phyloP scores from a whole-genome alignment of 2,329 filamentous ascomycete genomes.

The Dothistroma septosporum region DNA sequence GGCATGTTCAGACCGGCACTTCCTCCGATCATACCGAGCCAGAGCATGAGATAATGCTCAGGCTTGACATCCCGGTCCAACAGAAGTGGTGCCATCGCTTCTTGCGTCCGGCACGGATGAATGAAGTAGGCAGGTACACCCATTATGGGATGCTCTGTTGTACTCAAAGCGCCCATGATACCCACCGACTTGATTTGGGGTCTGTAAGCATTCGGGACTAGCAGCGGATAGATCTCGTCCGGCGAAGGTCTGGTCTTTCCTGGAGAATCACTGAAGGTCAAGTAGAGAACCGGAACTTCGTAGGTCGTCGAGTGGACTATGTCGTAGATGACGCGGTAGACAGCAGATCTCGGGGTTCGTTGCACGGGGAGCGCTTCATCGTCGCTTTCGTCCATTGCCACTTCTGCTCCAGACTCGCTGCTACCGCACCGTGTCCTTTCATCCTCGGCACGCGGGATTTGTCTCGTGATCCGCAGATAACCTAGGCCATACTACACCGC shows the following conservation, averaged over 20 bases:
- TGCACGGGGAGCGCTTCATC: constrained; percentile 1
- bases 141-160: constrained; percentile 71
- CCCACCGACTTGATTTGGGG: constrained; percentile 35
- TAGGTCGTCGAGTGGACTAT: constrained; percentile 44
- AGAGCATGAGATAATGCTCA: constrained; percentile 74
- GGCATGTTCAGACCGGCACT: constrained; percentile 63
- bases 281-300: constrained; percentile 45
- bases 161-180: constrained; percentile 31
- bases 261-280: constrained; percentile 29
- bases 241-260: constrained; percentile 7
- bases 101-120: constrained; percentile 84
- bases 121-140: constrained; percentile 80
- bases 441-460: not conserved
- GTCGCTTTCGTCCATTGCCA: not conserved
- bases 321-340: constrained; percentile 33
- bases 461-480: not conserved
- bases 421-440: not conserved
- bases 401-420: not conserved
- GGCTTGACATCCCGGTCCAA: constrained; percentile 35
- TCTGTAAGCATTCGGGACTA: constrained; percentile 36
- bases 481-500: not conserved
- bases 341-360: not conserved
- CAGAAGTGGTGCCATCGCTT: constrained; percentile 62
- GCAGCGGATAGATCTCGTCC: constrained; percentile 34
- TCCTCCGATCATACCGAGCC: constrained; percentile 82